phyloP scores from a whole-genome alignment of 305 asterid species.

The Fraxinus ornus region DNA sequence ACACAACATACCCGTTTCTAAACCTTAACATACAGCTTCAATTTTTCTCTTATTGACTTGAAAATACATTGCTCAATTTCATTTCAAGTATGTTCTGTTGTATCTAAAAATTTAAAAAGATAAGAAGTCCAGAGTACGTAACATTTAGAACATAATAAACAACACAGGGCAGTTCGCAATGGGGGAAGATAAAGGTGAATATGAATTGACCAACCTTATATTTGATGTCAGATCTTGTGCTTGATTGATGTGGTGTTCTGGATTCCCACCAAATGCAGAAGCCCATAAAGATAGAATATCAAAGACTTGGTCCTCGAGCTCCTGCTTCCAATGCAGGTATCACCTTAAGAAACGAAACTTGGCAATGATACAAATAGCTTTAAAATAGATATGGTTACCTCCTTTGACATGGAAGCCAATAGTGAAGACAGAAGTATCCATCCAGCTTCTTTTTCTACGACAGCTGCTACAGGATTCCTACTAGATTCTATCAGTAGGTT shows the following conservation, averaged over 20 bases:
- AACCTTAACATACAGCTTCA: not conserved
- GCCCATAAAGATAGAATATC: slow-evolving; percentile 96
- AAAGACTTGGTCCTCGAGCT: slow-evolving; percentile 88
- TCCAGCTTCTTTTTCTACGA: slow-evolving; percentile 92
- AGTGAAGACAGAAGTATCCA: slow-evolving; percentile 94
- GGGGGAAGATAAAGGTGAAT: slow-evolving; percentile 25
- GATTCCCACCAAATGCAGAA: slow-evolving; percentile 64
- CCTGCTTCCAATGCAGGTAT: slow-evolving; percentile 55
- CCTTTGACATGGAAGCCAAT: slow-evolving; percentile 82
- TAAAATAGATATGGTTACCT: slow-evolving; percentile 43
- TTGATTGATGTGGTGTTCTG: slow-evolving; percentile 46
- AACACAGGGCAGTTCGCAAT: slow-evolving; percentile 12
- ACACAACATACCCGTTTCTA: not conserved
- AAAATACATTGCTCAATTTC: not conserved
- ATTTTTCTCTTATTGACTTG: not conserved
- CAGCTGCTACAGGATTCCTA: slow-evolving; percentile 70
- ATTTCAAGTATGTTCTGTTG: not conserved
- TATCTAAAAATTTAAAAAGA: not conserved
- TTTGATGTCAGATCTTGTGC: slow-evolving; percentile 56
- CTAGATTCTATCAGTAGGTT: slow-evolving; percentile 74
- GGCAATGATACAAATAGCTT: slow-evolving; percentile 18
- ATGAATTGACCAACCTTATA: slow-evolving; percentile 62
- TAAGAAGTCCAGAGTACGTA: not conserved
- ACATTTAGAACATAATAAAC: slow-evolving; percentile 11
- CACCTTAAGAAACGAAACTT: slow-evolving; percentile 27